These are phyloP conservation scores for Chlamydomonas asymmetrica DNA, from an alignment of 139 green algal species.

Conservation along the genomic window DNA sequence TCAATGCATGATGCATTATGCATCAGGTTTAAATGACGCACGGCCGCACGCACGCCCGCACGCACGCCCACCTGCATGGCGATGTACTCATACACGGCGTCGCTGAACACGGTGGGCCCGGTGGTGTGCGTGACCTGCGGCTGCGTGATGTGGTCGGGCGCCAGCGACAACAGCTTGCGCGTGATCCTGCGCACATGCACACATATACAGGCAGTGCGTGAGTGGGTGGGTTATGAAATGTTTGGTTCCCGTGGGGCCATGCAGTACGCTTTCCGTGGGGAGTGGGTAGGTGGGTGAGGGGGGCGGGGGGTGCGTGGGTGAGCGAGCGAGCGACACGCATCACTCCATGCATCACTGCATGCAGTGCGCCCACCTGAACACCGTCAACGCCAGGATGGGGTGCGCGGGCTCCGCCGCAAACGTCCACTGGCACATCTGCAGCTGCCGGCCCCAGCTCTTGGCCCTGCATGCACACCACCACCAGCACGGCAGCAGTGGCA, in stretches of 20 bases:
- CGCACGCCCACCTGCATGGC: not conserved
- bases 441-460: slow-evolving; percentile 30
- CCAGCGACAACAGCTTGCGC: not conserved
- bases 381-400: slow-evolving; percentile 20
- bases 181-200: slow-evolving; percentile 11
- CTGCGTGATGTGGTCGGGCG: not conserved
- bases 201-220: too few relatives aligned
- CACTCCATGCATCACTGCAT: too few relatives aligned
- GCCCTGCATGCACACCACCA: too few relatives aligned
- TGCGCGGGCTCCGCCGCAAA: slow-evolving; percentile 30
- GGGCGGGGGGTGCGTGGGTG: too few relatives aligned
- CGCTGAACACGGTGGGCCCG: slow-evolving; percentile 18
- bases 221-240: too few relatives aligned
- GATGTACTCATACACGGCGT: slow-evolving; percentile 31
- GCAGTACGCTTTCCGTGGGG: too few relatives aligned
- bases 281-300: too few relatives aligned
- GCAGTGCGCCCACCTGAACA: slow-evolving; percentile 32
- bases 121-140: slow-evolving; percentile 21
- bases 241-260: too few relatives aligned
- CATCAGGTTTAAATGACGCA: not conserved
- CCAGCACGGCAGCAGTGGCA: too few relatives aligned
- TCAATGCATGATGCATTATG: not conserved
- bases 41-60: not conserved
- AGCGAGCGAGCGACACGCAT: too few relatives aligned
- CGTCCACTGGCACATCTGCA: slow-evolving; percentile 34